Percentiles rank a stretch among this genome's conserved stretches.
These are phyloP conservation scores for Colletotrichum sp. DNA, from an alignment of 2,329 filamentous ascomycete species.

Conservation along the genomic window DNA sequence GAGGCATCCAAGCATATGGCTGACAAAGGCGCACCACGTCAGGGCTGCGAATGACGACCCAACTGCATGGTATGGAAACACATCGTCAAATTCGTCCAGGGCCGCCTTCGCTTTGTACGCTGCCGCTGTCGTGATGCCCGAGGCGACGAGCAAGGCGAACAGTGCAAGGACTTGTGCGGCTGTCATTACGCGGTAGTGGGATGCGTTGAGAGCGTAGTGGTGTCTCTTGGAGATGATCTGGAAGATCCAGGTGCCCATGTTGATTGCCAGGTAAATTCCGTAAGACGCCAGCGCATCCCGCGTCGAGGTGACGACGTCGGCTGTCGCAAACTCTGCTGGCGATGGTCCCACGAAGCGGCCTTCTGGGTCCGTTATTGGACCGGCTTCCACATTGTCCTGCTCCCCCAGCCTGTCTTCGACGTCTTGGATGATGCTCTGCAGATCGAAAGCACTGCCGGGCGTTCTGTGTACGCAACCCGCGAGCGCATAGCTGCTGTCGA, in stretches of 20 bases:
- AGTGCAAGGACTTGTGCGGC: not conserved
- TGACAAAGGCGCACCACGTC: slow-evolving; percentile 1
- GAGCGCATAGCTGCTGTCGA: not conserved
- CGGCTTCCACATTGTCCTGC: not conserved
- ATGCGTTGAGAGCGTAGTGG: not conserved
- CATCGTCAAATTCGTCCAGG: not conserved
- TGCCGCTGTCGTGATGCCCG: not conserved
- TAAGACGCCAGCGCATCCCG: not conserved
- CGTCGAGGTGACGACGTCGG: not conserved
- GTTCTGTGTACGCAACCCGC: not conserved
- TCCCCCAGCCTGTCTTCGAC: not conserved
- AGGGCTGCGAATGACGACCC: not conserved
- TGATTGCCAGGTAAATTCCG: not conserved
- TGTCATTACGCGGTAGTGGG: not conserved
- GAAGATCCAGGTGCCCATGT: not conserved
- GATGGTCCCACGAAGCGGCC: not conserved
- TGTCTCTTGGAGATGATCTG: not conserved
- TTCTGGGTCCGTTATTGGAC: not conserved
- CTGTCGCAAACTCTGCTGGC: not conserved
- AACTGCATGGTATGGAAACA: not conserved
- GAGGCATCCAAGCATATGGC: not conserved
- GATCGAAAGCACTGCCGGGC: slow-evolving; percentile 3
- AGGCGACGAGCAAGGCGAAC: not conserved
- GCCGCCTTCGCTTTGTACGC: not conserved
- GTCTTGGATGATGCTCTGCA: not conserved